phyloP scores from a whole-genome alignment of 2,329 filamentous ascomycete genomes.

The Acrodontium crateriforme region DNA sequence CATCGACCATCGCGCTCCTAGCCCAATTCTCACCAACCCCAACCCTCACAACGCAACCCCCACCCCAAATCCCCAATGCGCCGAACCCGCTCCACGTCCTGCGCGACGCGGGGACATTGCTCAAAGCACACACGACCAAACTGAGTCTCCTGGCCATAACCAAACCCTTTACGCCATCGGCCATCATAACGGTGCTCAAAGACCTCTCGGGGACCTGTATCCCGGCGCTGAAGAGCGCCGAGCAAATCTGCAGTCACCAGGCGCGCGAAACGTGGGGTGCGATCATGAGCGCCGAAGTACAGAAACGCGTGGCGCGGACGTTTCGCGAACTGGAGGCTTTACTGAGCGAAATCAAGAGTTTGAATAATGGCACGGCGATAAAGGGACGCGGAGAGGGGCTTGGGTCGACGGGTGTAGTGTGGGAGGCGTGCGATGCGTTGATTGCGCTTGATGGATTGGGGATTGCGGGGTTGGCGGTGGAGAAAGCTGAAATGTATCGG shows the following conservation, averaged over 20 bases:
- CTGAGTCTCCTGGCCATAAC: slow-evolving; percentile 77
- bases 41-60: slow-evolving; percentile 8
- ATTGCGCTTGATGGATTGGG: slow-evolving; percentile 51
- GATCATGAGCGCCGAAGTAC: slow-evolving; percentile 50
- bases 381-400: slow-evolving; percentile 37
- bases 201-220: slow-evolving; percentile 62
- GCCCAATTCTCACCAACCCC: slow-evolving; percentile 15
- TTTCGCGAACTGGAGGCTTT: slow-evolving; percentile 51
- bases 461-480: slow-evolving; percentile 54
- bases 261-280: slow-evolving; percentile 42
- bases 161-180: slow-evolving; percentile 70
- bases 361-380: slow-evolving; percentile 35
- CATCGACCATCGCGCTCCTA: slow-evolving; percentile 19
- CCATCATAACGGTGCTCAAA: slow-evolving; percentile 54
- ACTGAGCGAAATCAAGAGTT: slow-evolving; percentile 43
- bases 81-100: slow-evolving; percentile 52
- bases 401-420: slow-evolving; percentile 61
- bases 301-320: slow-evolving; percentile 43
- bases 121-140: slow-evolving; percentile 75
- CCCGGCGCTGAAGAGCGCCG: slow-evolving; percentile 58
- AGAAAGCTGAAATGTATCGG: slow-evolving; percentile 59
- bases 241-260: slow-evolving; percentile 50
- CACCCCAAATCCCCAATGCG: slow-evolving; percentile 18
- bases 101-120: slow-evolving; percentile 55
- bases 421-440: slow-evolving; percentile 69